phyloP scores from a whole-genome alignment of 805 yeast species.

The Ogataea salicorniae region DNA sequence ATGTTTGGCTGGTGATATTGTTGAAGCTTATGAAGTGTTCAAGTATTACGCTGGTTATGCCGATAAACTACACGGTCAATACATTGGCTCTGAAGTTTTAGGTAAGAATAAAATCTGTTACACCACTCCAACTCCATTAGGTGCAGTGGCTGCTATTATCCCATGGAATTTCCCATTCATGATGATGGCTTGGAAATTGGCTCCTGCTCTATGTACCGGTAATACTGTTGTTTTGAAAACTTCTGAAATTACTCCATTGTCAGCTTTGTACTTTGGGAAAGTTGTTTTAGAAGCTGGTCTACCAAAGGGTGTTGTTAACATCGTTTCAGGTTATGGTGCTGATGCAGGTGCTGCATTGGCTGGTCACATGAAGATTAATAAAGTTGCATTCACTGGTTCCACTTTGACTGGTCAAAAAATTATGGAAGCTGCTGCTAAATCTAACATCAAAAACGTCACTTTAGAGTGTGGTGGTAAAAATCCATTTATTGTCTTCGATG shows the following conservation, averaged over 20 bases:
- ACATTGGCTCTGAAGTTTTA: constrained; percentile 34
- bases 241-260: constrained; percentile 72
- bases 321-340: constrained; percentile 67
- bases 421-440: constrained; percentile 59
- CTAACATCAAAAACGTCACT: constrained; percentile 51
- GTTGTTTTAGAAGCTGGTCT: constrained; percentile 62
- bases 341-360: constrained; percentile 65
- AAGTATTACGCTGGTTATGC: constrained; percentile 76
- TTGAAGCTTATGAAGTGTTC: constrained; percentile 36
- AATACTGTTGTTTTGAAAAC: constrained; percentile 70
- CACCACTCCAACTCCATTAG: constrained; percentile 55
- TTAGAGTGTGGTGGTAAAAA: constrained; percentile 61
- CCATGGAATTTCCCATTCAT: constrained; percentile 85
- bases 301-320: constrained; percentile 73
- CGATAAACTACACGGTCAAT: constrained; percentile 66
- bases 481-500: constrained; percentile 47
- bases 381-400: constrained; percentile 79
- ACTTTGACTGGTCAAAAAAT: constrained; percentile 68
- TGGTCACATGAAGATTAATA: constrained; percentile 59
- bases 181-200: constrained; percentile 77
- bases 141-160: constrained; percentile 78
- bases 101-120: constrained; percentile 43
- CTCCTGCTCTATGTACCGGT: constrained; percentile 75
- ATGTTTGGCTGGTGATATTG: constrained; percentile 35
- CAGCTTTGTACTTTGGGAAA: constrained; percentile 60